phyloP scores from a whole-genome alignment of 1,284 basidiomycete genomes.

The Kwoniella shivajii region DNA sequence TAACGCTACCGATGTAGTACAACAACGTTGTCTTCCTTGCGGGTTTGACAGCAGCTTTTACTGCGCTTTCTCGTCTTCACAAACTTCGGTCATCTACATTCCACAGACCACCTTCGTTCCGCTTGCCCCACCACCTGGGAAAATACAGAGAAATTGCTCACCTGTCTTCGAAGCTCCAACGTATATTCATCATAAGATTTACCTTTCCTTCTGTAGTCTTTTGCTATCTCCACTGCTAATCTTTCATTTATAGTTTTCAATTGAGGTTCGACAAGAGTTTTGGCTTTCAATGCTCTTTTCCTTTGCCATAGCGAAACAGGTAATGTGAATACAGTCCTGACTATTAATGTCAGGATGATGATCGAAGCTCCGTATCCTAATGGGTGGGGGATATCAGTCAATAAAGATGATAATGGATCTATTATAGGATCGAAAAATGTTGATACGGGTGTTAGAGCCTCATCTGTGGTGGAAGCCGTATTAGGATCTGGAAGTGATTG shows the following conservation, averaged over 20 bases:
- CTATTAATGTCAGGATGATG: conserved; percentile 54
- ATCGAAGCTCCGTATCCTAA: conserved; percentile 53
- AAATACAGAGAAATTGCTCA: conserved; percentile 25
- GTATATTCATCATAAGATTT: conserved; percentile 55
- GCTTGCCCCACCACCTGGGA: background rate
- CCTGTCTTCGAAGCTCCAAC: conserved; percentile 48
- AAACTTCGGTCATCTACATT: no score
- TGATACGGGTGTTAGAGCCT: conserved; percentile 9
- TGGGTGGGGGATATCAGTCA: conserved; percentile 38
- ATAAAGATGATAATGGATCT: conserved; percentile 30
- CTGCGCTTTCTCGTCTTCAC: no score
- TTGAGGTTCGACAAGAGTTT: conserved; percentile 54
- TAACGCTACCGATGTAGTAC: no score
- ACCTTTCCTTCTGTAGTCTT: conserved; percentile 45
- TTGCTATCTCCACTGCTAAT: conserved; percentile 47
- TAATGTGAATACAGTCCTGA: conserved; percentile 56
- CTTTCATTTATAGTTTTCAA: conserved; percentile 51
- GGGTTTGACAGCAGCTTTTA: no score
- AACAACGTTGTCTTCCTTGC: no score
- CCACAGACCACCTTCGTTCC: no score
- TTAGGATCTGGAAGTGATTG: no score
- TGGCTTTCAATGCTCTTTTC: conserved; percentile 44
- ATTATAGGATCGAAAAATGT: conserved; percentile 21
- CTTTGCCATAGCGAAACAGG: conserved; percentile 59
- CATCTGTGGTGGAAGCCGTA: background rate